Base-by-base conservation (phyloP, 768 basidiomycete species). In the Tephrocybe sp. region DNA sequence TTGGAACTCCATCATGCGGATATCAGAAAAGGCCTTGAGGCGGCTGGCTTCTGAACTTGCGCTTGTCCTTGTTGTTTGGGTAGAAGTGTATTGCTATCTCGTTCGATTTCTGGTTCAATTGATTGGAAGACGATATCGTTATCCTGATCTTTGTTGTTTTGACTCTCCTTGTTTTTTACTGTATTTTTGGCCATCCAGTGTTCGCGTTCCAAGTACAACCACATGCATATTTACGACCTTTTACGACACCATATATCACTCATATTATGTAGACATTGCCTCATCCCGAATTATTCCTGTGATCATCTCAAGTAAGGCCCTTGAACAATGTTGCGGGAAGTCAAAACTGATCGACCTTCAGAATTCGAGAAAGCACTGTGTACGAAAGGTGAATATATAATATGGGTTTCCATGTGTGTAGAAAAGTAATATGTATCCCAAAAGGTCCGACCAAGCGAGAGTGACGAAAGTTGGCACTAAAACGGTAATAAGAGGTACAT, bases 11-110 rank as follows among this genome's bases (percentile, higher is more conserved):
- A 77, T 23, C 75, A 84, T 62, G 80, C 80, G 24, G 82, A 86
- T 60, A 82, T 86, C 48, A 71, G 82, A 56, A 82, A 76, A 59
- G 82, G 82, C n/a, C 64, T 86, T 34, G 82, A 84, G 64, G 78
- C 77, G 23, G 83, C 84, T 40, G 84, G 84, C 7, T 86, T 88
- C 59, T 86, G 63, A 54, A 9, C 33, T 19, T 12, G 22, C 42
- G 25, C 39, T 21, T 18, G 15, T 23, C n/a, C 36, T 33, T 33
- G 22, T 18, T 19, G 3, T 27, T 23, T 22, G n/a, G n/a, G n/a
- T 44, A 29, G 29, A 25, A n/a, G 13, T 7, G n/a, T n/a, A n/a
- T n/a, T n/a, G n/a, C n/a, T n/a, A 13, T 37, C 22, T 43, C 4
- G 44, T 38, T 6, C n/a, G 37, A 6, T n/a, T 42, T 27, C 15